Evolutionary conservation across 2,329 filamentous ascomycete species (phyloP), one percentile per base, ranked within the genome.

Genomic region (Metarhizium guizhouense): DNA sequence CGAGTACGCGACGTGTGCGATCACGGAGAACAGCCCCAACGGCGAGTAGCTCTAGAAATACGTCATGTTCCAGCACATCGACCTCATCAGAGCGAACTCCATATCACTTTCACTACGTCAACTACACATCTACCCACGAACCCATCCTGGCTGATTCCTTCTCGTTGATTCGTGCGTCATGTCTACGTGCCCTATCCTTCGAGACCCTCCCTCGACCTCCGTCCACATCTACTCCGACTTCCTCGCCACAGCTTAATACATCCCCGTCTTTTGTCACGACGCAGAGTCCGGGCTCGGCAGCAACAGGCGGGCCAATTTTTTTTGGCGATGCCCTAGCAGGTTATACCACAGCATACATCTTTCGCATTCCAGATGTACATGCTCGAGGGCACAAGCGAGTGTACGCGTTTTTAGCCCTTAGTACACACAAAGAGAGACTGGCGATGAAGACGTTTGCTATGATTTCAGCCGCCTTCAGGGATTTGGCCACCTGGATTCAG

Each of bases 301-400:
- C 79, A 1, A 82, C 82, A 3, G 84, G 83, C 3, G 84, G 84
- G 0, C 83, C 84, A 34, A 85, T 87, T 54, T 86, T 87, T 67
- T 87, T 87, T 57, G 84, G 84, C 34, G 84, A 87, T 63, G 76
- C 82, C 1, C 67, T 79, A 0, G 79, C 83, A 1, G 84, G 84
- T 34, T 87, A 86, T 68, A 87, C 84, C 0, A 87, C 84, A 0
- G 84, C 84, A 14, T 87, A 85, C 67, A 84, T 87, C 60, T 87
- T 87, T 64, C 83, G 84, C 30, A 84, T 87, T 47, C 81, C 84
- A 6, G 84, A 87, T 64, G 74, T 85, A 40, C 83, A 85, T 59
- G 84, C 84, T 14, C 81, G 84, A 13, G 84, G 84, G 4, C 81
- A 85, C 61, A 84, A 85, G 68, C 79, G 84, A n/a, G 81, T 86